phyloP scores from a whole-genome alignment of 192 early-diverging fungal species.

The Mortierella alpina region DNA sequence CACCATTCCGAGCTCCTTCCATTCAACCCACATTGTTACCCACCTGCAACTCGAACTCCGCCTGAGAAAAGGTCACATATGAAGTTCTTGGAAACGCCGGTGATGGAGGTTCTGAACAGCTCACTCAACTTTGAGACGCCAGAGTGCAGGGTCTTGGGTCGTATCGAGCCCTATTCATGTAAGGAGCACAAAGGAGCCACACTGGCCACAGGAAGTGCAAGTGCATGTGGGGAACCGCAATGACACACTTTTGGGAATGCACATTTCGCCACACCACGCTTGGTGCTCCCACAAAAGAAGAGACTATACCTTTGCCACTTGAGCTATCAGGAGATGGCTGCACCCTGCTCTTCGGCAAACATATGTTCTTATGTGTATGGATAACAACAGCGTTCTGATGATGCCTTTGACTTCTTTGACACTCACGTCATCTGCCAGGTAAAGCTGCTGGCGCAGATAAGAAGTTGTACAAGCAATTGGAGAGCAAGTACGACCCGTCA shows the following conservation, averaged over 20 bases:
- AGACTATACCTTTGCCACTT: too few species aligned
- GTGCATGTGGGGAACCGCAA: background rate
- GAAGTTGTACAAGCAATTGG: slow-evolving; percentile 88
- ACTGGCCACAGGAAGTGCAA: background rate
- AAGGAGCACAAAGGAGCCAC: slow-evolving; percentile 49
- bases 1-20: background rate
- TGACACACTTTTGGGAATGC: background rate
- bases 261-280: too few species aligned
- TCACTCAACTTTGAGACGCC: slow-evolving; percentile 86
- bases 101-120: slow-evolving; percentile 86
- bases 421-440: slow-evolving; percentile 52
- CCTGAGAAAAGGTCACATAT: slow-evolving; percentile 53
- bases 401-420: too few species aligned
- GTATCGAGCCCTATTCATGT: slow-evolving; percentile 96
- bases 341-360: background rate
- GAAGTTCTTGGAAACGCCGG: slow-evolving; percentile 88
- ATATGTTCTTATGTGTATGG: background rate
- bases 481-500: slow-evolving; percentile 82
- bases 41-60: background rate
- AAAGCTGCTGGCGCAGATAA: slow-evolving; percentile 93
- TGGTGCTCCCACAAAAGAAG: too few species aligned
- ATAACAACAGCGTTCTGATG: too few species aligned
- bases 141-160: slow-evolving; percentile 83
- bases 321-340: too few species aligned
- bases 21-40: too few species aligned